phyloP scores from a whole-genome alignment of 2,329 filamentous ascomycete genomes.

The Dryadomyces quercivorus region DNA sequence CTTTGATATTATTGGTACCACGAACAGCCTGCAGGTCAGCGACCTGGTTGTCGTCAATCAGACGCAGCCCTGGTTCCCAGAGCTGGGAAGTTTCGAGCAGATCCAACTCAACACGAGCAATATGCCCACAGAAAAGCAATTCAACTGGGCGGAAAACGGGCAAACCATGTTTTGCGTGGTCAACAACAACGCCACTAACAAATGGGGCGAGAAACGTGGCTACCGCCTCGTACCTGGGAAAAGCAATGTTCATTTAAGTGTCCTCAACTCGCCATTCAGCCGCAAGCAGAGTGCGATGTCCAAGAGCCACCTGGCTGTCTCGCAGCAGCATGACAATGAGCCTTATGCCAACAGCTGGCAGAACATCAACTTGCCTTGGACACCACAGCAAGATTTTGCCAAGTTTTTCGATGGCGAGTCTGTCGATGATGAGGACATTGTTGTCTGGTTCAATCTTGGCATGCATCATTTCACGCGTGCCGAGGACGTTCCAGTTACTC shows the following conservation, averaged over 20 bases:
- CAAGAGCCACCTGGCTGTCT: conserved; percentile 25
- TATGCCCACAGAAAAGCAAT: conserved; percentile 15
- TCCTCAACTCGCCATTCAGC: conserved; percentile 21
- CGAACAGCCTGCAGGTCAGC: conserved; percentile 23
- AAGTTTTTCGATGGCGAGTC: conserved; percentile 29
- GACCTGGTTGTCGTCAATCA: conserved; percentile 19
- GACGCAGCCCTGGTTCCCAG: conserved; percentile 23
- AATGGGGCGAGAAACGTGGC: conserved; percentile 27
- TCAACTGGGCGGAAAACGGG: conserved; percentile 23
- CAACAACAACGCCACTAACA: conserved; percentile 22
- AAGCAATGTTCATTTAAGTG: conserved; percentile 23
- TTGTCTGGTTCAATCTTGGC: conserved; percentile 38
- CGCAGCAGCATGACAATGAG: conserved; percentile 32
- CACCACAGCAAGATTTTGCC: conserved; percentile 29
- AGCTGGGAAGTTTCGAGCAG: conserved; percentile 24
- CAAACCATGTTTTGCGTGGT: conserved; percentile 27
- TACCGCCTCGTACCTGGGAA: conserved; percentile 28
- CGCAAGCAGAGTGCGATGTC: conserved; percentile 8
- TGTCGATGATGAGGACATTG: conserved; percentile 26
- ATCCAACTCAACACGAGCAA: conserved; percentile 16
- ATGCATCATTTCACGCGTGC: conserved; percentile 36
- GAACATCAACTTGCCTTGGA: conserved; percentile 19
- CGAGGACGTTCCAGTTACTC: conserved; percentile 23
- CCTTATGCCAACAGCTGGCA: conserved; percentile 22
- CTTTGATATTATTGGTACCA: conserved; percentile 23